These are phyloP conservation scores for Trichothecium sympodiale DNA, from an alignment of 2,329 filamentous ascomycete genomes.

Conservation along the genomic window DNA sequence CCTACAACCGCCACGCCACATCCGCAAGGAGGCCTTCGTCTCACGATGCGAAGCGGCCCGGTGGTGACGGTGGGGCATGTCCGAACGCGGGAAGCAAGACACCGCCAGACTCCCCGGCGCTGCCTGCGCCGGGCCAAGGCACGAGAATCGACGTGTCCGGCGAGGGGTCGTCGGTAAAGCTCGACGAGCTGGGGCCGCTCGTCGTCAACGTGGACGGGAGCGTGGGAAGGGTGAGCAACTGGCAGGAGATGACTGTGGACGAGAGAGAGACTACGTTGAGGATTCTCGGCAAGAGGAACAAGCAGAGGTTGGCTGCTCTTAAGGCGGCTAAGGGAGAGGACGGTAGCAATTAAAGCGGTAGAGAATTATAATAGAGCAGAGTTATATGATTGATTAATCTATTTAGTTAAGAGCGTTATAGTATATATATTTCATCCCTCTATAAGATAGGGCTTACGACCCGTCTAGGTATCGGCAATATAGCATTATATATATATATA, in stretches of 20 bases:
- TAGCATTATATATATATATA: too few relatives aligned
- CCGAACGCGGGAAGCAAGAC: too few relatives aligned
- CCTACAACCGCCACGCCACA: neutral
- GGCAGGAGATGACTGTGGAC: conserved; percentile 57
- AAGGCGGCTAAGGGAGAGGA: conserved; percentile 6
- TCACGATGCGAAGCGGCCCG: too few relatives aligned
- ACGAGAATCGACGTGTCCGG: conserved; percentile 19
- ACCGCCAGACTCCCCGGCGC: neutral
- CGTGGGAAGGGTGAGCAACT: conserved; percentile 61
- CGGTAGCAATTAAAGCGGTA: neutral
- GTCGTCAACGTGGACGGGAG: conserved; percentile 66
- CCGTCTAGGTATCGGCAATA: too few relatives aligned
- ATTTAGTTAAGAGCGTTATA: too few relatives aligned
- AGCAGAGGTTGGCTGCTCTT: conserved; percentile 46
- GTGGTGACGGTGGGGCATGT: too few relatives aligned
- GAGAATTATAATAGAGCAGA: too few relatives aligned
- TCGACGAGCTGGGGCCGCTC: conserved; percentile 61
- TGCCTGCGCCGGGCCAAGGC: conserved; percentile 3
- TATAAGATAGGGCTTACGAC: too few relatives aligned
- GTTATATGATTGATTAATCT: too few relatives aligned
- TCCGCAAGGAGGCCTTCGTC: neutral
- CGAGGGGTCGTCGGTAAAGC: conserved; percentile 31
- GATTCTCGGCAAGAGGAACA: conserved; percentile 58
- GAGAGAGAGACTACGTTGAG: conserved; percentile 58
- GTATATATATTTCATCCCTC: too few relatives aligned